Percentiles rank a stretch among this genome's conserved stretches.
Conservation (phyloP, 129 eudicot species). For the Chrysanthemum seticuspe region DNA sequence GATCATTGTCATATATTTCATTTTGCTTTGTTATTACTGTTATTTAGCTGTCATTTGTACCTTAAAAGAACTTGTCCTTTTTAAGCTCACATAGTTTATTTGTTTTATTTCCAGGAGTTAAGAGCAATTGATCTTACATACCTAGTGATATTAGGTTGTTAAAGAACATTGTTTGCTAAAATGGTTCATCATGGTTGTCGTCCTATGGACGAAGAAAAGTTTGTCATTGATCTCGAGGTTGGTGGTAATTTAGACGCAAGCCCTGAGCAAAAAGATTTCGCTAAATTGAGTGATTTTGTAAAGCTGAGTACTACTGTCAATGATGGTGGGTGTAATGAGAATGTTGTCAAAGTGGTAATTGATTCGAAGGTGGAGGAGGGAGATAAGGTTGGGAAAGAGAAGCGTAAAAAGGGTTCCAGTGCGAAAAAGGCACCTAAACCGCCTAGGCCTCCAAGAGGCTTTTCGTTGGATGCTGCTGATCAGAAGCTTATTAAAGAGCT, state of each 20-base stretch:
- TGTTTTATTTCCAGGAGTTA: slow-evolving; percentile 21
- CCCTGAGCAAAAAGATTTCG: slow-evolving; percentile 17
- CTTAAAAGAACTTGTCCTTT: not conserved
- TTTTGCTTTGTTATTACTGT: slow-evolving; percentile 25
- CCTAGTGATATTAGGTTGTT: no score
- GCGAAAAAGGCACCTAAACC: slow-evolving; percentile 72
- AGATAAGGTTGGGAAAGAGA: slow-evolving; percentile 50
- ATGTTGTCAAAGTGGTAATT: slow-evolving; percentile 27
- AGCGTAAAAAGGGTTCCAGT: slow-evolving; percentile 45
- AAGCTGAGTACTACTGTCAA: not conserved
- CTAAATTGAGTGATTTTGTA: slow-evolving; percentile 26
- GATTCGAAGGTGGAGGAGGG: slow-evolving; percentile 36
- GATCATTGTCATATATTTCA: not conserved
- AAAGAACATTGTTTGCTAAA: no score
- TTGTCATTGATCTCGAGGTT: slow-evolving; percentile 58
- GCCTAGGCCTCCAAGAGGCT: slow-evolving; percentile 75
- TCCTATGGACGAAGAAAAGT: slow-evolving; percentile 30
- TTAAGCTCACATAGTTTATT: not conserved
- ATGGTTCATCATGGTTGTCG: not conserved
- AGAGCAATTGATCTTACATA: no score
- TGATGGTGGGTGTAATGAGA: slow-evolving; percentile 1
- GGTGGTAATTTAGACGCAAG: slow-evolving; percentile 36
- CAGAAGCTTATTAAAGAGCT: slow-evolving; percentile 83
- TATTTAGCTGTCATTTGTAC: slow-evolving; percentile 5
- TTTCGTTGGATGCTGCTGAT: slow-evolving; percentile 79